Evolutionary conservation across 768 basidiomycete genomes (phyloP).

Genomic region (Rhizopogon vulgaris): DNA sequence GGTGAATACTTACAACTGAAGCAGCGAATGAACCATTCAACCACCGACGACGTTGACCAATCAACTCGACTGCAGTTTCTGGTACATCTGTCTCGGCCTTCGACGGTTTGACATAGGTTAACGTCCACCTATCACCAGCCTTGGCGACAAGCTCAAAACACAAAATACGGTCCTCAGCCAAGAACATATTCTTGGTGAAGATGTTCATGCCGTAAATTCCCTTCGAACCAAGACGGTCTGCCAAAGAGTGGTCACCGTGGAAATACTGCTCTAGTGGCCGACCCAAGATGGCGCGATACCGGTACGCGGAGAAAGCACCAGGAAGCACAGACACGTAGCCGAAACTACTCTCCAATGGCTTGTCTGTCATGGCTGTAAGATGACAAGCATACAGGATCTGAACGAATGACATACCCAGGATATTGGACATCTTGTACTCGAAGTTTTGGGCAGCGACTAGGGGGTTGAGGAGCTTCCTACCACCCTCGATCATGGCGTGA

Average conservation of each 20-base stretch:
- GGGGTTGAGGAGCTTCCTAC: constrained; percentile 86
- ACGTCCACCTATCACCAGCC: constrained; percentile 77
- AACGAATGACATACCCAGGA: constrained; percentile 50
- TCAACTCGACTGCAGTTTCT: constrained; percentile 85
- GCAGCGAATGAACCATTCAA: constrained; percentile 95
- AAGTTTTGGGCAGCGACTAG: constrained; percentile 94
- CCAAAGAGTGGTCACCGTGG: constrained; percentile 84
- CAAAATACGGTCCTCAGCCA: constrained; percentile 93
- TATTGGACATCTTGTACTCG: constrained; percentile 98
- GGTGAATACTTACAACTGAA: constrained; percentile 57
- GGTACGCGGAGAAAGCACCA: constrained; percentile 95
- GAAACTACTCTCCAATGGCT: constrained; percentile 92
- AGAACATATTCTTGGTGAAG: constrained; percentile 90
- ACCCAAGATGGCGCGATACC: constrained; percentile 88
- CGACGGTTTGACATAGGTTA: constrained; percentile 89
- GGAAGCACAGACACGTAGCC: constrained; percentile 94
- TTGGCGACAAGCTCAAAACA: constrained; percentile 98
- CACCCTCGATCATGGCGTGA: constrained; percentile 94
- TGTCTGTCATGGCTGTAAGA: constrained; percentile 44
- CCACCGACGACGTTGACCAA: constrained; percentile 95
- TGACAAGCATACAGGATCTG: background rate
- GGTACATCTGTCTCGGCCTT: constrained; percentile 98
- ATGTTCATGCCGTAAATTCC: constrained; percentile 97
- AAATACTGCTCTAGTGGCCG: constrained; percentile 82
- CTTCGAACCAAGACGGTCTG: constrained; percentile 86